Percentiles rank a stretch among this genome's conserved stretches.
Evolutionary conservation across 495 filamentous ascomycete species (phyloP).

Genomic region (Xylaria scruposa): DNA sequence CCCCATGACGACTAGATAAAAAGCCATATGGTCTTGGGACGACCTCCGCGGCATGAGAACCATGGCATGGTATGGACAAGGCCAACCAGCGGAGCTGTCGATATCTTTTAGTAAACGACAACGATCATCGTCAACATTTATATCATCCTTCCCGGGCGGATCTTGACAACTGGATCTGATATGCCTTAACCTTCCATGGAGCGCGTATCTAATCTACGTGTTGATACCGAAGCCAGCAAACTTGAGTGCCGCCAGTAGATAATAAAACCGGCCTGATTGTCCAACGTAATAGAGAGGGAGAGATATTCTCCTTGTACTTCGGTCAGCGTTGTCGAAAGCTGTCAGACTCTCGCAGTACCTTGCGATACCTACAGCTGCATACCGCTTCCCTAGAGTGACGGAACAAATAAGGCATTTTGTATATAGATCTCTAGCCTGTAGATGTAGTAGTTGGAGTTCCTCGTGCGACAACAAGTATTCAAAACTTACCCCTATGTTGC

Average conservation of each 20-base stretch:
- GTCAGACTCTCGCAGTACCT: too few relatives aligned
- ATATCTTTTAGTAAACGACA: background rate
- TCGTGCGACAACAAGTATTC: too few relatives aligned
- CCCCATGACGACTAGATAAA: background rate
- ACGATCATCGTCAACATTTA: background rate
- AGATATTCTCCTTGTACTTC: background rate
- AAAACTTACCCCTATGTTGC: too few relatives aligned
- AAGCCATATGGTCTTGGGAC: background rate
- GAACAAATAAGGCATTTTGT: too few relatives aligned
- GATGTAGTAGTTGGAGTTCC: too few relatives aligned
- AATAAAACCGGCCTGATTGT: background rate
- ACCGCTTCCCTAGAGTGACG: too few relatives aligned
- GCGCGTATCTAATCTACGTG: too few relatives aligned
- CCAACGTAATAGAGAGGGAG: background rate
- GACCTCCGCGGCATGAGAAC: background rate
- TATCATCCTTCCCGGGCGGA: background rate
- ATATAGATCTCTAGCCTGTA: too few relatives aligned
- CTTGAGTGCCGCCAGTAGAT: background rate
- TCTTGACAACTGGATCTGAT: background rate
- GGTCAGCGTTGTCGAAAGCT: background rate
- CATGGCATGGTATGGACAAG: background rate
- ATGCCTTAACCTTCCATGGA: background rate
- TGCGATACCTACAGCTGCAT: too few relatives aligned
- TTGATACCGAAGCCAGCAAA: background rate
- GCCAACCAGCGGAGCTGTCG: background rate